Conservation (phyloP, 768 basidiomycete genomes). For the Leucocoprinus leucothites region DNA sequence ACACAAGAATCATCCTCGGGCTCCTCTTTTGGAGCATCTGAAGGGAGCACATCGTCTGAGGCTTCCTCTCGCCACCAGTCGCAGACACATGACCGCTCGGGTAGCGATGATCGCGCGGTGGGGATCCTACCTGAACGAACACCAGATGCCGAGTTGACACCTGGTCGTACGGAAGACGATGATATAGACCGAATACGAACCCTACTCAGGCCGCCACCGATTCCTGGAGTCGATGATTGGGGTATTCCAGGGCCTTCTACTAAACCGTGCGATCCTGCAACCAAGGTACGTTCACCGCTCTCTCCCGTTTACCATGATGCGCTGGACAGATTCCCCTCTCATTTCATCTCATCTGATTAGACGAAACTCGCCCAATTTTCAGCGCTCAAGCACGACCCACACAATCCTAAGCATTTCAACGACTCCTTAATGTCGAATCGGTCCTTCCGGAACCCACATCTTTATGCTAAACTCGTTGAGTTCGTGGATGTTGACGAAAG, state of each 20-base stretch:
- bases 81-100: slow-evolving; percentile 4
- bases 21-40: slow-evolving; percentile 46
- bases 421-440: slow-evolving; percentile 91
- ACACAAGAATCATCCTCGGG: slow-evolving; percentile 47
- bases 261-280: slow-evolving; percentile 55
- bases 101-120: slow-evolving; percentile 1
- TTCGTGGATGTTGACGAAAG: slow-evolving; percentile 91
- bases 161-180: slow-evolving; percentile 40
- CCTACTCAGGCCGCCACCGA: slow-evolving; percentile 59
- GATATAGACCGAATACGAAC: slow-evolving; percentile 54
- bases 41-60: slow-evolving; percentile 15
- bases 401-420: slow-evolving; percentile 85
- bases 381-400: slow-evolving; percentile 58
- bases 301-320: too few species aligned
- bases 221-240: slow-evolving; percentile 68
- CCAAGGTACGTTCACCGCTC: slow-evolving; percentile 44
- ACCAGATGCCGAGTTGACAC: slow-evolving; percentile 18
- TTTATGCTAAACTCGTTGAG: slow-evolving; percentile 94
- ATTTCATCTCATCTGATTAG: slow-evolving; percentile 32
- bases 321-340: too few species aligned
- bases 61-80: slow-evolving; percentile 14
- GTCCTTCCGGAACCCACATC: slow-evolving; percentile 93
- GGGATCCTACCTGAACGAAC: background rate
- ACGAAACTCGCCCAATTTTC: slow-evolving; percentile 81
- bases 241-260: slow-evolving; percentile 65